Percentiles rank a stretch among this genome's conserved stretches.
These are phyloP conservation scores for Tricholomella constricta DNA, from an alignment of 768 basidiomycete species.

Conservation along the genomic window DNA sequence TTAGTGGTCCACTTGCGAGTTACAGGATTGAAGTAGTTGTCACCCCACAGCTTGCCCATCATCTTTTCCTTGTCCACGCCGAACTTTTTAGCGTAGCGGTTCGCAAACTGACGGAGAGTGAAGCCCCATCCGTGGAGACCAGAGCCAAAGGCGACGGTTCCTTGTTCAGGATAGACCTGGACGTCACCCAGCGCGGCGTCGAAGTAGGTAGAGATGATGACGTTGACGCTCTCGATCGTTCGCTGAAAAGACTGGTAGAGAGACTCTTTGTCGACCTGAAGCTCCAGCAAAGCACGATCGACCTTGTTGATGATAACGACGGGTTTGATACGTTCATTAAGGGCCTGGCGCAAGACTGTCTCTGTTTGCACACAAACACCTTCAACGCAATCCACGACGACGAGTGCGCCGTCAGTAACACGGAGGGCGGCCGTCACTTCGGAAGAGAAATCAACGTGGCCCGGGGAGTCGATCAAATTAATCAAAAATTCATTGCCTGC, in stretches of 20 bases:
- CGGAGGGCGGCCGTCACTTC: slow-evolving; percentile 99
- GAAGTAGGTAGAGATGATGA: slow-evolving; percentile 97
- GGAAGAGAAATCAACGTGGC: slow-evolving; percentile 99
- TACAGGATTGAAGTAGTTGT: slow-evolving; percentile 98
- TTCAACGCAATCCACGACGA: slow-evolving; percentile 99
- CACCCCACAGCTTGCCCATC: slow-evolving; percentile 97
- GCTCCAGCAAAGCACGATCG: slow-evolving; percentile 97
- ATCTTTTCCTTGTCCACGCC: slow-evolving; percentile 99
- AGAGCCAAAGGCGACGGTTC: slow-evolving; percentile 98
- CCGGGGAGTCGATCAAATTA: slow-evolving; percentile 83
- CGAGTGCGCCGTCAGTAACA: slow-evolving; percentile 99
- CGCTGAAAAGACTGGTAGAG: slow-evolving; percentile 98
- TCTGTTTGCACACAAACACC: slow-evolving; percentile 99
- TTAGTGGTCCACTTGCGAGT: slow-evolving; percentile 97
- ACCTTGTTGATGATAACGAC: slow-evolving; percentile 99
- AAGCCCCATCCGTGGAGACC: slow-evolving; percentile 99
- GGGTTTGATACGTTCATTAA: slow-evolving; percentile 98
- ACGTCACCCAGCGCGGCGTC: slow-evolving; percentile 94
- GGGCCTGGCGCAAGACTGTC: slow-evolving; percentile 96
- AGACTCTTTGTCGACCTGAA: slow-evolving; percentile 95
- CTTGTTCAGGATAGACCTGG: slow-evolving; percentile 98
- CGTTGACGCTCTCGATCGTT: slow-evolving; percentile 97
- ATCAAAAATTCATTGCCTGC: slow-evolving; percentile 95
- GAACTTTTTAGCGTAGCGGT: slow-evolving; percentile 95
- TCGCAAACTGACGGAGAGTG: slow-evolving; percentile 96